Evolutionary conservation across 345 rosid genomes (phyloP), one percentile per base, ranked within the genome.

Genomic region (Gossypium anomalum): DNA sequence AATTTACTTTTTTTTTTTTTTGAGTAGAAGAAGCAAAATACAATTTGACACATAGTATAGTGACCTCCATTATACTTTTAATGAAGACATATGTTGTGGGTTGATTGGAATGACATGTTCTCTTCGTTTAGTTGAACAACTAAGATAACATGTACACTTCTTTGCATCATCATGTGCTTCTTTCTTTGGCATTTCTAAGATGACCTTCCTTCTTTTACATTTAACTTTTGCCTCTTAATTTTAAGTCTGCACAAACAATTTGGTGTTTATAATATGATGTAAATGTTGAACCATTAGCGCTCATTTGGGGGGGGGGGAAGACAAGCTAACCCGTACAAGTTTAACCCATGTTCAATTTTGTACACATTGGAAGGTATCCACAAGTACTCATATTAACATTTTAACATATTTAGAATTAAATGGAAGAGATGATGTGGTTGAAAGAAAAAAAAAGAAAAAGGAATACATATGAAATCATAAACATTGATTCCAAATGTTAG

Each of bases 161-260:
- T 15, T 47, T 48, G 13, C 23, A 67, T 48, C 41, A 67, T 67
- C 57, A 52, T 55, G 59, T 67, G 71, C 70, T 43, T 44, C 22
- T 12, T 20, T 45, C 13, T 13, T 2, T 63, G 7, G 41, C 41
- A 34, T 34, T 34, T 34, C 7, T 34, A 29, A 4, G 38, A 29
- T 0, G 6, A 29, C 38, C 38, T 34, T 12, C 2, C 7, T 49
- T 58, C 9, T 15, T 61, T 61, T 44, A 34, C 17, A 13, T 61
- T 29, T 62, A 53, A 53, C 7, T 15, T 29, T 4, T 1, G 19
- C 8, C 11, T 15, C 4, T 61, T 61, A n/a, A 17, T 6, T 53
- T 15, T 29, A 10, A 27, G 64, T 60, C 41, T 25, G 14, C 3
- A 13, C 11, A 17, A 61, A 62, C 22, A 14, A 60, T 25, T 27